Evolutionary conservation across 257 asterid species (phyloP).

Genomic region (Fraxinus cuspidata): DNA sequence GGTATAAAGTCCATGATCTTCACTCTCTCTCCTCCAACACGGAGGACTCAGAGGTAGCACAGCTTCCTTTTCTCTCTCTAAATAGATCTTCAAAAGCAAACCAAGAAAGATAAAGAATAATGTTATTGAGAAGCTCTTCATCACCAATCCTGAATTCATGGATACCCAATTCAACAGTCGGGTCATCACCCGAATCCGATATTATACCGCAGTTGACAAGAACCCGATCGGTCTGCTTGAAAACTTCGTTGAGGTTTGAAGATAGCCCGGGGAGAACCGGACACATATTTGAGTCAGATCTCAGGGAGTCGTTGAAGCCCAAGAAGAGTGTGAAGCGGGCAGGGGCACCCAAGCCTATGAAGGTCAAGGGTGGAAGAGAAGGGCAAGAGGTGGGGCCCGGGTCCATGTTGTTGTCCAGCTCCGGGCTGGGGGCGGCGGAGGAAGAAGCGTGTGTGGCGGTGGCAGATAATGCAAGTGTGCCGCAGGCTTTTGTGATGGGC

Average conservation of each 20-base stretch:
- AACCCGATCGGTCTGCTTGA: slow-evolving; percentile 45
- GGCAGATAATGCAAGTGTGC: slow-evolving; percentile 32
- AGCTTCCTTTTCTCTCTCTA: not conserved
- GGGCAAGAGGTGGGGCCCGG: slow-evolving; percentile 32
- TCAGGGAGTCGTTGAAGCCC: slow-evolving; percentile 39
- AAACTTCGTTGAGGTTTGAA: slow-evolving; percentile 30
- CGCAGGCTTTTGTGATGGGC: slow-evolving; percentile 43
- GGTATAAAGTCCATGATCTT: slow-evolving; percentile 7
- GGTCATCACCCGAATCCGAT: slow-evolving; percentile 56
- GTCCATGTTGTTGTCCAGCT: slow-evolving; percentile 34
- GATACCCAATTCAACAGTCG: slow-evolving; percentile 39
- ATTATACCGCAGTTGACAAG: slow-evolving; percentile 42
- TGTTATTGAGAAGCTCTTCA: slow-evolving; percentile 68
- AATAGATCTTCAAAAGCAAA: not conserved
- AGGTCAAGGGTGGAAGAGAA: slow-evolving; percentile 35
- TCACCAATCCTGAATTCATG: slow-evolving; percentile 61
- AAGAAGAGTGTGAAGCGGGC: slow-evolving; percentile 37
- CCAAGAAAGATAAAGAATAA: not conserved
- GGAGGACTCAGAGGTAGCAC: slow-evolving; percentile 14
- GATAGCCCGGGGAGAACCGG: slow-evolving; percentile 36
- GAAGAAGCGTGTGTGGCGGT: slow-evolving; percentile 16
- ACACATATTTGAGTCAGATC: slow-evolving; percentile 39
- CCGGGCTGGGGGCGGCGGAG: slow-evolving; percentile 39
- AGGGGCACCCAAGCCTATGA: slow-evolving; percentile 34
- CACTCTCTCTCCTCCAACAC: not conserved